phyloP scores from a whole-genome alignment of 441 rosid species.

The Jatropha podagrica region DNA sequence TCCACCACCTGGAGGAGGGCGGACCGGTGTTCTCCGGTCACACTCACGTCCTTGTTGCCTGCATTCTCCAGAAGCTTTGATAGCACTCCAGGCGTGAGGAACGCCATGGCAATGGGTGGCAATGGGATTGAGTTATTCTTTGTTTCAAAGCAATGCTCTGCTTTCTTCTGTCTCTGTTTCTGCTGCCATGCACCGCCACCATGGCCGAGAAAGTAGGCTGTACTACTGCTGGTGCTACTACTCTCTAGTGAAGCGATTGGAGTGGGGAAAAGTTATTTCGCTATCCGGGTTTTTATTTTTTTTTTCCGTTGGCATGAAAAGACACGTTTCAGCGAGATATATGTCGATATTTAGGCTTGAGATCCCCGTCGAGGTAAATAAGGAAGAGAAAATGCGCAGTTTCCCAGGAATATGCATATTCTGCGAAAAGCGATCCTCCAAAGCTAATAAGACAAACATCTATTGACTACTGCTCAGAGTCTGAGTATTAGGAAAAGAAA shows the following conservation, averaged over 20 bases:
- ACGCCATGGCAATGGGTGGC: conserved; percentile 37
- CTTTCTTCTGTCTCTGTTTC: neutral
- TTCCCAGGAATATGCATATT: neutral
- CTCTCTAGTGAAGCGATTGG: neutral
- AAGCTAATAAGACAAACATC: conserved; percentile 1
- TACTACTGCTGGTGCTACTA: neutral
- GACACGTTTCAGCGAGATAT: neutral
- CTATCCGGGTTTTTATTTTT: neutral
- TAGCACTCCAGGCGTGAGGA: conserved; percentile 52
- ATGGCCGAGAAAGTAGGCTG: too few relatives aligned
- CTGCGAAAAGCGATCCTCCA: neutral
- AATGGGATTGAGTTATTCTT: neutral
- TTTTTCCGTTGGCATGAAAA: neutral
- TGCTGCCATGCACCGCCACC: neutral
- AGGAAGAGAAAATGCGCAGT: neutral
- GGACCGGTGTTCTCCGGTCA: conserved; percentile 41
- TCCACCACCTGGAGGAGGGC: conserved; percentile 53
- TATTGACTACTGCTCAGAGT: neutral
- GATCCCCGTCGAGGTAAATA: neutral
- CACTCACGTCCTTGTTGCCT: conserved; percentile 28
- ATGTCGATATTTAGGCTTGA: neutral
- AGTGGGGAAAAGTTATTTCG: neutral
- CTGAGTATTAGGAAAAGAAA: too few relatives aligned
- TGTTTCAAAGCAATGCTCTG: neutral
- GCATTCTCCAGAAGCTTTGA: conserved; percentile 43